phyloP scores from a whole-genome alignment of 75 land plant genomes.

The Picea sitchensis region DNA sequence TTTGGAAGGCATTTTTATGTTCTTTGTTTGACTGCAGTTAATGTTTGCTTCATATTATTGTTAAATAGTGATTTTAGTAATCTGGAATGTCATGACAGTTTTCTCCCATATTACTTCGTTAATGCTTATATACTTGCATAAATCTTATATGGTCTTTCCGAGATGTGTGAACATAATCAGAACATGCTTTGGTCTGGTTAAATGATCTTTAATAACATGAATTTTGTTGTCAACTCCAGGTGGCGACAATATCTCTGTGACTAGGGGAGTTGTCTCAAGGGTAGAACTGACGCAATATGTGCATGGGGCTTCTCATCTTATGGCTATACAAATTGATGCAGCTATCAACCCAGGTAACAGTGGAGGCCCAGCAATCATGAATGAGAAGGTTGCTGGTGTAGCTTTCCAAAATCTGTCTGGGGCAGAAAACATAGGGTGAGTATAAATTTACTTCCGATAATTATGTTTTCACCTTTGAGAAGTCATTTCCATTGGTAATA shows the following conservation, averaged over 20 bases:
- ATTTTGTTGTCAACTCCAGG: slow-evolving; percentile 37
- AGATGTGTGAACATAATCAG: neutral
- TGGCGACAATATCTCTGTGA: slow-evolving; percentile 94
- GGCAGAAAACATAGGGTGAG: slow-evolving; percentile 95
- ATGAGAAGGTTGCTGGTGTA: slow-evolving; percentile 86
- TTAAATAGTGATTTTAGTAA: neutral
- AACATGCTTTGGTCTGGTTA: neutral
- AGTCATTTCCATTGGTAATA: too few species aligned
- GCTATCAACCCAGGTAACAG: slow-evolving; percentile 96
- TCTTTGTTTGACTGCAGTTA: neutral
- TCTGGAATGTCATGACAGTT: neutral
- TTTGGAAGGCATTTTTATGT: too few species aligned
- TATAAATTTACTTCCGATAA: neutral
- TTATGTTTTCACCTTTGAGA: neutral
- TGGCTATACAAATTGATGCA: slow-evolving; percentile 98
- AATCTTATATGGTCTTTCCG: neutral
- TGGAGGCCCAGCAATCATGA: slow-evolving; percentile 96
- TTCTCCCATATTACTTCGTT: neutral
- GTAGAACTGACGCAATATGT: slow-evolving; percentile 92
- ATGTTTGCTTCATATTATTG: neutral
- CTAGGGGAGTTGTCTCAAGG: slow-evolving; percentile 92
- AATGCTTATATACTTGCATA: neutral
- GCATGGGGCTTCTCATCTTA: slow-evolving; percentile 85
- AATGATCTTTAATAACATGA: neutral
- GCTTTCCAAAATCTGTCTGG: slow-evolving; percentile 90